Percentiles rank a stretch among this genome's conserved stretches.
phyloP scores from a whole-genome alignment of 2,329 filamentous ascomycete genomes.

The Botrytis pseudocinerea region DNA sequence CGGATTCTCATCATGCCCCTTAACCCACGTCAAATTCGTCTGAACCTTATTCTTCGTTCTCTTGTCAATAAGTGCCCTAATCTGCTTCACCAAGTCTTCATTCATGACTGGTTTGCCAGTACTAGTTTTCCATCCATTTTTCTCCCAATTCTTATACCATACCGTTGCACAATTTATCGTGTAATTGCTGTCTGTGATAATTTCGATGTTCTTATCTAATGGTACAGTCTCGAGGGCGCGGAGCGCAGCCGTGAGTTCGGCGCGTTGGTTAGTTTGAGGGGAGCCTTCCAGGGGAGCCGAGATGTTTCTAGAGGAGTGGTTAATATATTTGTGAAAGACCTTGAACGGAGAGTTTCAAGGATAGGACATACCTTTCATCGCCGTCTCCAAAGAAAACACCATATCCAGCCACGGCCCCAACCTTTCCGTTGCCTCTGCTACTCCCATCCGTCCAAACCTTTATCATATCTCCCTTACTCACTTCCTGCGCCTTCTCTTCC shows the following conservation, averaged over 20 bases:
- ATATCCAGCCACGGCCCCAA: constrained; percentile 57
- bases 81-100: constrained; percentile 74
- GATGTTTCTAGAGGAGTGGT: constrained; percentile 50
- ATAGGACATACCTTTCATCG: constrained; percentile 52
- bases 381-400: constrained; percentile 62
- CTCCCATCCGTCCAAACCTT: constrained; percentile 65
- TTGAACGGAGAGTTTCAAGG: background rate
- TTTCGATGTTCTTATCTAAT: constrained; percentile 66
- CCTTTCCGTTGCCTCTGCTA: constrained; percentile 57
- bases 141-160: constrained; percentile 79
- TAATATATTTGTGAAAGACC: background rate
- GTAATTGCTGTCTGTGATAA: constrained; percentile 89
- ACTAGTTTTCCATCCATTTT: constrained; percentile 74
- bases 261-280: constrained; percentile 88
- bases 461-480: constrained; percentile 39
- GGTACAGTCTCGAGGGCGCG: constrained; percentile 78
- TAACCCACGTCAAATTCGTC: constrained; percentile 84
- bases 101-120: constrained; percentile 76
- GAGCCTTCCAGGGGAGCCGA: constrained; percentile 39
- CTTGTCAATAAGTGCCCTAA: constrained; percentile 70
- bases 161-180: constrained; percentile 83
- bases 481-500: constrained; percentile 22
- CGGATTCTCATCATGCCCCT: constrained; percentile 71
- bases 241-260: constrained; percentile 86
- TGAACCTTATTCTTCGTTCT: constrained; percentile 58